Evolutionary conservation across 2,329 filamentous ascomycete genomes (phyloP).

Genomic region (Calonectria pteridis): DNA sequence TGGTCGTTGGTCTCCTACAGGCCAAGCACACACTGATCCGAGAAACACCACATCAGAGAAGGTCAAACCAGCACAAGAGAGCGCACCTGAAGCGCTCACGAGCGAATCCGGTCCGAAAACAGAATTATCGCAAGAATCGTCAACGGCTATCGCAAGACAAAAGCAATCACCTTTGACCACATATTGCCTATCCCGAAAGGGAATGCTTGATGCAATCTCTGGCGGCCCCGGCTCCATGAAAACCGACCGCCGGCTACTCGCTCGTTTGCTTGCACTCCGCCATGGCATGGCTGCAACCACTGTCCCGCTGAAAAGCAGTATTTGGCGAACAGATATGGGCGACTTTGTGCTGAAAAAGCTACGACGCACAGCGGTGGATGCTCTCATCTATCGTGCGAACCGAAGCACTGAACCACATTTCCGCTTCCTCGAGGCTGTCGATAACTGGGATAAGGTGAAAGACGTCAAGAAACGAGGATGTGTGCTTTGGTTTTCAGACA

Average conservation of each 20-base stretch:
- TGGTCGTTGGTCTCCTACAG: conserved; percentile 8
- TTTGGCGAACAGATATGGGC: conserved; percentile 67
- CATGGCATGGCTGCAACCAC: conserved; percentile 43
- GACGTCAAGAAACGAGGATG: conserved; percentile 57
- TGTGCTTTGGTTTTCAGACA: conserved; percentile 56
- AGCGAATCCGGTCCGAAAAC: neutral
- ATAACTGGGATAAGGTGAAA: conserved; percentile 59
- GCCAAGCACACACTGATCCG: conserved; percentile 2
- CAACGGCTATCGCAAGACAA: neutral
- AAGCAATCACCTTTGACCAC: conserved; percentile 28
- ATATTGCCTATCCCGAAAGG: conserved; percentile 48
- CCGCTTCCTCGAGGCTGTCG: conserved; percentile 57
- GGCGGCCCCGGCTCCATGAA: conserved; percentile 28
- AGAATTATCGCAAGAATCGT: neutral
- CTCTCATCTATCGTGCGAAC: conserved; percentile 51
- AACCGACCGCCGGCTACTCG: conserved; percentile 1
- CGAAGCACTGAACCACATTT: conserved; percentile 34
- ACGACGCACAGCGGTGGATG: conserved; percentile 59
- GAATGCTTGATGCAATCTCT: conserved; percentile 44
- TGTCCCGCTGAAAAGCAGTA: conserved; percentile 17
- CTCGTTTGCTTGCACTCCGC: conserved; percentile 36
- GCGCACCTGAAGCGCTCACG: neutral
- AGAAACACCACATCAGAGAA: neutral
- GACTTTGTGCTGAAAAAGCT: conserved; percentile 63
- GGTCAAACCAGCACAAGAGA: neutral